Conservation (phyloP, 2,329 filamentous ascomycete species). For the Daldinia eschscholtzii region DNA sequence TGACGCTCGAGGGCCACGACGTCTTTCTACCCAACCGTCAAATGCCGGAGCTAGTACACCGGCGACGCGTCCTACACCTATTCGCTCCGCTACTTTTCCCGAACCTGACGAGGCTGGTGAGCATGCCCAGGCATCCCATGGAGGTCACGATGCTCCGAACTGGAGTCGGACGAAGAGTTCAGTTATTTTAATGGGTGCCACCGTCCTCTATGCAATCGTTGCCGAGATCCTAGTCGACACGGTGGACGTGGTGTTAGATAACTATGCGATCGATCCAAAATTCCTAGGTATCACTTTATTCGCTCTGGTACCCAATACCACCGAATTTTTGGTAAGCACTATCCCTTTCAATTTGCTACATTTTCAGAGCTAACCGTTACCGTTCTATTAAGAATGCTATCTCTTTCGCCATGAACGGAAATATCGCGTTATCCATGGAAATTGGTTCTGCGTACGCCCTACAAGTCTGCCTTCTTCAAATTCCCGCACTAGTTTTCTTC, state of each 20-base stretch:
- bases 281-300: conserved; percentile 97
- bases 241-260: conserved; percentile 94
- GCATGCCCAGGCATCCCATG: conserved; percentile 63
- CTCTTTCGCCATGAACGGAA: conserved; percentile 99
- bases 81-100: conserved; percentile 56
- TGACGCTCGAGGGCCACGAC: conserved; percentile 69
- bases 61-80: conserved; percentile 49
- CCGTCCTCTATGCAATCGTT: conserved; percentile 93
- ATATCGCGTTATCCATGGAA: conserved; percentile 98
- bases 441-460: conserved; percentile 97
- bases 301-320: conserved; percentile 96
- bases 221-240: conserved; percentile 97
- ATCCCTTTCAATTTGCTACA: conserved; percentile 14
- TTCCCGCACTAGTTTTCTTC: conserved; percentile 92
- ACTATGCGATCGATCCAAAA: conserved; percentile 93
- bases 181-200: conserved; percentile 88
- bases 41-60: conserved; percentile 49
- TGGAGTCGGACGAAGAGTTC: conserved; percentile 95
- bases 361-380: conserved; percentile 27
- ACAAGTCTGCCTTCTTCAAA: conserved; percentile 94
- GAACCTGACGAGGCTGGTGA: conserved; percentile 63
- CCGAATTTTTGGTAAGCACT: conserved; percentile 86
- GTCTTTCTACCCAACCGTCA: conserved; percentile 53
- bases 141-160: conserved; percentile 97
- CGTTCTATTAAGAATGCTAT: conserved; percentile 83